phyloP scores from a whole-genome alignment of 2,329 filamentous ascomycete genomes.

The Diaporthe australafricana region DNA sequence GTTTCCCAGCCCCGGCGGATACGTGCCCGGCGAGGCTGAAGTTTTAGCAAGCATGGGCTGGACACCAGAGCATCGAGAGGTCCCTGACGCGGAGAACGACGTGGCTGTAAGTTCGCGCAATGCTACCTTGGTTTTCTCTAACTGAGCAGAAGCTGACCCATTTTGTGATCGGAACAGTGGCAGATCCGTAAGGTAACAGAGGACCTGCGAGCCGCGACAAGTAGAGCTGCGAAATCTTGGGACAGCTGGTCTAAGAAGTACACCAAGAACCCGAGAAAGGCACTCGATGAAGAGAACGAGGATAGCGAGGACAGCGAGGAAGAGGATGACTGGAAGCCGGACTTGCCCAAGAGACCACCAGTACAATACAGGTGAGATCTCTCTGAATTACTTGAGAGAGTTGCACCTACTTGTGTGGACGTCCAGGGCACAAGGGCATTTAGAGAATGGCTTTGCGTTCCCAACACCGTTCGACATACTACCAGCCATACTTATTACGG shows the following conservation, averaged over 20 bases:
- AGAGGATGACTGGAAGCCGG: slow-evolving; percentile 3
- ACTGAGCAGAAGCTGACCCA: neutral
- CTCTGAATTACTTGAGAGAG: no score
- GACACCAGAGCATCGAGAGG: slow-evolving; percentile 9
- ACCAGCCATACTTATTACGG: no score
- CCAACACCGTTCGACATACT: no score
- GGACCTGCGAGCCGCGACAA: neutral
- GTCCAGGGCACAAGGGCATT: no score
- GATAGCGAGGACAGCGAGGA: neutral
- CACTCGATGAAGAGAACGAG: neutral
- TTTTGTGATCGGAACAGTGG: neutral
- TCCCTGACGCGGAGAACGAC: slow-evolving; percentile 1
- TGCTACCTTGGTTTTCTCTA: no score
- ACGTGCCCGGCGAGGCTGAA: neutral
- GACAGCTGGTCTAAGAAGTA: neutral
- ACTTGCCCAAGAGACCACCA: neutral
- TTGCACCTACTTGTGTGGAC: no score
- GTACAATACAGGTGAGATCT: neutral
- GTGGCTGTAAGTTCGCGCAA: neutral
- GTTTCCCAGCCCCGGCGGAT: neutral
- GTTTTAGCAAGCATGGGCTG: slow-evolving; percentile 22
- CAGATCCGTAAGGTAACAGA: slow-evolving; percentile 25
- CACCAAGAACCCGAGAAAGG: slow-evolving; percentile 6
- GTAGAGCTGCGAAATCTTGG: slow-evolving; percentile 20
- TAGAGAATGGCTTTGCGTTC: no score